Evolutionary conservation across 23 red algal genomes (phyloP).

Genomic region (Agarophyton chilense): DNA sequence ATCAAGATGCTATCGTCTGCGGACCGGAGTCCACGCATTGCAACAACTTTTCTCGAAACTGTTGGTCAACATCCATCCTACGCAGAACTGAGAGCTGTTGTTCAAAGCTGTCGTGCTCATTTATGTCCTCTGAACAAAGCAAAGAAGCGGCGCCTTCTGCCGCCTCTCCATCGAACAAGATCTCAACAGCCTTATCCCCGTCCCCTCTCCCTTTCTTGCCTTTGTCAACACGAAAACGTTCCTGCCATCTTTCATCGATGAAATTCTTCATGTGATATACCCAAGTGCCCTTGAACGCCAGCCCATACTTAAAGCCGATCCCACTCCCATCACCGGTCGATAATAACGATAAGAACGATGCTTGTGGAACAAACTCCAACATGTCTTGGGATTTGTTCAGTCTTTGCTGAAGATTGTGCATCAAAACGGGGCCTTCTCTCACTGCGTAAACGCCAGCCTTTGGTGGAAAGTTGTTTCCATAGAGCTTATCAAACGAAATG

Average conservation of each 20-base stretch:
- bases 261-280: slow-evolving; percentile 75
- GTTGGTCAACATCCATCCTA: slow-evolving; percentile 55
- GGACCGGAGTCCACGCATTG: background rate
- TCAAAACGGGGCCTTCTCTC: slow-evolving; percentile 74
- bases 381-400: background rate
- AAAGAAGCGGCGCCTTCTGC: slow-evolving; percentile 65
- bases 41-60: slow-evolving; percentile 39
- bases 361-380: slow-evolving; percentile 63
- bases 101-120: slow-evolving; percentile 23
- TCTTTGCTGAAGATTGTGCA: slow-evolving; percentile 42
- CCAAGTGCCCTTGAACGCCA: slow-evolving; percentile 79
- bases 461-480: slow-evolving; percentile 46
- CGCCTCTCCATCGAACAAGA: slow-evolving; percentile 14
- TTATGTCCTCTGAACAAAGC: slow-evolving; percentile 40
- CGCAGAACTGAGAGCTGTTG: slow-evolving; percentile 49
- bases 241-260: slow-evolving; percentile 81
- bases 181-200: background rate
- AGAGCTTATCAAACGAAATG: slow-evolving; percentile 36
- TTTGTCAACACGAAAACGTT: slow-evolving; percentile 30
- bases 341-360: slow-evolving; percentile 63
- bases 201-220: background rate
- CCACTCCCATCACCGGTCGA: slow-evolving; percentile 79
- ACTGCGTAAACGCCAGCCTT: slow-evolving; percentile 93
- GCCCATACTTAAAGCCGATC: slow-evolving; percentile 82
- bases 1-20: too few species aligned